Evolutionary conservation across 1,284 basidiomycete species (phyloP), one percentile per base, ranked within the genome.

Genomic region (Melampsora occidentalis): DNA sequence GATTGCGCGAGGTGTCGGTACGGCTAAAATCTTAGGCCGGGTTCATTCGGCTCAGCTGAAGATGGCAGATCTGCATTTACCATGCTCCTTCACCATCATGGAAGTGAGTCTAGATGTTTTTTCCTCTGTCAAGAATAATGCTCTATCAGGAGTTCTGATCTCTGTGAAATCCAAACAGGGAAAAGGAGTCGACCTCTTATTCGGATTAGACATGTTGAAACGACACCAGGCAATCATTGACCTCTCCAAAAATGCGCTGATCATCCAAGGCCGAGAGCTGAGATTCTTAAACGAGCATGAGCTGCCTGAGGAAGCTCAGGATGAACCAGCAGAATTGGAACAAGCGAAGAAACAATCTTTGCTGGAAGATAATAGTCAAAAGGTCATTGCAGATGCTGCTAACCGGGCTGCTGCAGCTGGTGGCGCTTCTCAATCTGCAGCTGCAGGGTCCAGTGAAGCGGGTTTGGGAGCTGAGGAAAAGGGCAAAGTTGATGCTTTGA

Each of bases 181-280:
- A 31, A 88, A 90, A 46, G 89, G 91, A 73, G 94, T 98, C 57
- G 96, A 99, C 81, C 88, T 99, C 25, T 86, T 99, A 1, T 91
- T 99, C 71, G 97, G 96, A 5, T 87, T 99, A 22, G 96, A 99
- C 86, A 99, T 99, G 97, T 88, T 99, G 73, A 98, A 96, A 84
- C 91, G 94, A 1, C 93, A 97, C 82, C 94, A 97, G 83, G 95
- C 94, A 10, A 91, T 89, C 80, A 97, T 99, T 82, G 97, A 99
- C 83, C 88, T 99, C 33, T 87, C 89, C 77, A 92, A 93, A 83
- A 89, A 91, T 80, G 91, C 91, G 14, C 87, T 99, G 20, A 87
- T 94, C 35, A 96, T 99, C 77, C 90, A 94, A 84, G 90, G 89
- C 3, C 87, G 90, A 33, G 91, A 94, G 83, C 90, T 99, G 9